Evolutionary conservation across 345 rosid genomes (phyloP), one percentile per base, ranked within the genome.

Genomic region (Boechera stricta): DNA sequence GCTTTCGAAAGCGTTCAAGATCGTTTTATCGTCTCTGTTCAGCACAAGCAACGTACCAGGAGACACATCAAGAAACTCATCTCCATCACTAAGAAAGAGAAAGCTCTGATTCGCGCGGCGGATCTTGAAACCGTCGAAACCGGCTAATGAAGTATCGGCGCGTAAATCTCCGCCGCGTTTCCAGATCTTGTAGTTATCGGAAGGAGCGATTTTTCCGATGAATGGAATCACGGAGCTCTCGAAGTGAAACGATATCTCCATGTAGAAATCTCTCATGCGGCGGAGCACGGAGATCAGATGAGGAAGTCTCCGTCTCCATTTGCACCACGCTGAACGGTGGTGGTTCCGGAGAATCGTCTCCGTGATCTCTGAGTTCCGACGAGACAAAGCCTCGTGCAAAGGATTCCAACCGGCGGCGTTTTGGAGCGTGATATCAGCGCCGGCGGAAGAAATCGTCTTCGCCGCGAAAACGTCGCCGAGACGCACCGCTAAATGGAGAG

Each of bases 181-280:
- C 98, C 98, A 94, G 80, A 94, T 89, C 83, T 84, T 90, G 82
- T 90, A 94, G 0, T 98, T 94, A n/a, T 94, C 99, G 0, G 98
- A 90, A 44, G 99, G 99, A 18, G 98, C 98, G 15, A 94, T 85
- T 55, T 87, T 92, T 0, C 90, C 89, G 32, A 94, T 87, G 79
- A 94, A 94, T 0, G 99, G 99, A 41, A 94, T 92, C 47, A 94
- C 96, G 4, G 98, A 94, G 82, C 96, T 92, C 77, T 92, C 97
- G 72, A 94, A 94, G 69, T 88, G 91, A 75, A 94, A 89, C 2
- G 95, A 88, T 3, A 94, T 87, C 83, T 92, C 98, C 98, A 92
- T 87, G 83, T 94, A 92, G 83, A 94, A 94, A 76, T 94, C 98
- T 13, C 90, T 88, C 98, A 90, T 94, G 31, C 98, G 80, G 29